Evolutionary conservation across 371 early-diverging fungal genomes (phyloP), one percentile per base, ranked within the genome.

Genomic region (Mucor ambiguus): DNA sequence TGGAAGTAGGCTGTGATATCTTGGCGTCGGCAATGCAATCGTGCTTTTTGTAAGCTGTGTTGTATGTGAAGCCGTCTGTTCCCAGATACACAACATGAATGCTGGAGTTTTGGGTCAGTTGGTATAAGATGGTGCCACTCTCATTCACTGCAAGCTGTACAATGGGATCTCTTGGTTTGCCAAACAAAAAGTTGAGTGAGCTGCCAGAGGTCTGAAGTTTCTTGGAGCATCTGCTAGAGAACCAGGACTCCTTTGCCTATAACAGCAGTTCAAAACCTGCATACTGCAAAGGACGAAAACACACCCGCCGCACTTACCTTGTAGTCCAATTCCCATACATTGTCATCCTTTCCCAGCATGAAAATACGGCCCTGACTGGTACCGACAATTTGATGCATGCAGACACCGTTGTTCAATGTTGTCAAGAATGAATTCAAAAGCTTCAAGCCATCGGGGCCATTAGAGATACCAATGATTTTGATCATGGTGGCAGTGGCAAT

Each of bases 271-370:
- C 9, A 49, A 48, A 7, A 32, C 16, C 24, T 22, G n/a, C n/a
- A 24, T n/a, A 11, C 20, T 18, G 18, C 35, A 3, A 20, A 33
- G 5, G 2, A 30, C 60, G 24, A 44, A 22, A n/a, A 20, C n/a
- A n/a, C n/a, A 10, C 46, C 22, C 37, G 32, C 14, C 11, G 6
- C 16, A 20, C 48, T 67, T 73, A 90, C 89, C 75, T 92, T 90
- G 74, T 97, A 97, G 37, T 81, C 82, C 24, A 97, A 77, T 78
- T 97, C 98, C 85, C 93, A 95, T 6, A 97, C 76, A 65, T 90
- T 85, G 20, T 95, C 95, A 68, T 95, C 92, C 63, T 85, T 86
- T 43, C 96, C 96, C 26, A 90, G 75, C 92, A 95, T 90, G 52
- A 97, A 95, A 30, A 97, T 87, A 18, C 98, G 85, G 2, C 97